Conservation (phyloP, 2,329 filamentous ascomycete species). For the Exophiala sp. region DNA sequence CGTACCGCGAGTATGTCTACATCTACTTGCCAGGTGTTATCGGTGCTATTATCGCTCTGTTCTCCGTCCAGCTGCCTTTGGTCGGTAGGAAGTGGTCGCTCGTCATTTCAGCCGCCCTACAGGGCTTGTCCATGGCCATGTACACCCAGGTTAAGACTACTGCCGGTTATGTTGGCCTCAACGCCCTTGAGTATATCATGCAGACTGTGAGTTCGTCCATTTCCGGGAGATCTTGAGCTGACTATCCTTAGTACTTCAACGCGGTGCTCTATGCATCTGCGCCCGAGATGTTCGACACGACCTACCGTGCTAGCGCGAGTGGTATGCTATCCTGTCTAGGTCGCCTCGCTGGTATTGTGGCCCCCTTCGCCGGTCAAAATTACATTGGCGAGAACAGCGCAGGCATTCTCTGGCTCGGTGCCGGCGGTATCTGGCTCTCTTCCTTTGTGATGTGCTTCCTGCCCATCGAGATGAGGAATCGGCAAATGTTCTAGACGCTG, state of each 20-base stretch:
- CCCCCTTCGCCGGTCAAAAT: slow-evolving; percentile 15
- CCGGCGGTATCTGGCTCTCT: slow-evolving; percentile 20
- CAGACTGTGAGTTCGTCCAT: slow-evolving; percentile 30
- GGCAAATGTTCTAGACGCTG: slow-evolving; percentile 17
- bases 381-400: slow-evolving; percentile 10
- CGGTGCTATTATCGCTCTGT: slow-evolving; percentile 38
- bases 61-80: slow-evolving; percentile 43
- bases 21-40: slow-evolving; percentile 36
- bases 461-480: slow-evolving; percentile 18
- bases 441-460: slow-evolving; percentile 19
- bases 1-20: slow-evolving; percentile 36
- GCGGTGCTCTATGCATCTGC: slow-evolving; percentile 53
- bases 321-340: slow-evolving; percentile 21
- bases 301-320: slow-evolving; percentile 15
- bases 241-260: slow-evolving; percentile 39
- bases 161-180: slow-evolving; percentile 48
- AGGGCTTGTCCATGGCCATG: slow-evolving; percentile 35
- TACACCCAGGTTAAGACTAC: slow-evolving; percentile 46
- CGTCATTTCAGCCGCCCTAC: slow-evolving; percentile 41
- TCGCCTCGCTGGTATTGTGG: slow-evolving; percentile 18
- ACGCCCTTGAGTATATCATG: slow-evolving; percentile 52
- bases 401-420: slow-evolving; percentile 17
- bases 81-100: slow-evolving; percentile 39
- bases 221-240: no score
- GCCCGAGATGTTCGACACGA: slow-evolving; percentile 44